Percentiles rank a stretch among this genome's conserved stretches.
phyloP scores from a whole-genome alignment of 352 stramenopile genomes.

The Globisporangium cylindrosporum region DNA sequence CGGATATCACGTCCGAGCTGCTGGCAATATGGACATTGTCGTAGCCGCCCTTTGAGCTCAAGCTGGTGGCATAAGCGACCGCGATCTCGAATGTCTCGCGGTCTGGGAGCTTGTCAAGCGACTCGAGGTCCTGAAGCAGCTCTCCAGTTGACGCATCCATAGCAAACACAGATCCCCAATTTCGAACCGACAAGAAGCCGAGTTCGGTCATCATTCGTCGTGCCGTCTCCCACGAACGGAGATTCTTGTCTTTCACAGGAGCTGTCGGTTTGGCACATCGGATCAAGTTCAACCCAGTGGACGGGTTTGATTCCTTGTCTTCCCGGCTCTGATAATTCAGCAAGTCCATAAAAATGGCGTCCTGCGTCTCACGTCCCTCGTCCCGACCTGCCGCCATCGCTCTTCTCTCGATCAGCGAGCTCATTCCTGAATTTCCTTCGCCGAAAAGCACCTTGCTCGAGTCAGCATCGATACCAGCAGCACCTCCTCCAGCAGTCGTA shows the following conservation, averaged over 20 bases:
- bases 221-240: conserved; percentile 73
- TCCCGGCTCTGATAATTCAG: conserved; percentile 56
- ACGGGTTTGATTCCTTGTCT: conserved; percentile 33
- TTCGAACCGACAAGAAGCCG: conserved; percentile 79
- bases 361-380: conserved; percentile 50
- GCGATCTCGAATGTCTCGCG: conserved; percentile 84
- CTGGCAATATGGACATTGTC: conserved; percentile 73
- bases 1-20: conserved; percentile 39
- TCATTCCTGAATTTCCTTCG: conserved; percentile 78
- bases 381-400: conserved; percentile 46
- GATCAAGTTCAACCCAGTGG: conserved; percentile 15
- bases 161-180: conserved; percentile 80
- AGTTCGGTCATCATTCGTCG: conserved; percentile 83
- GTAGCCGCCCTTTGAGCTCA: conserved; percentile 66
- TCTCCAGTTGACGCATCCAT: conserved; percentile 59
- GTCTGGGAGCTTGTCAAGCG: conserved; percentile 69
- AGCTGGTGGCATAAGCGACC: conserved; percentile 65
- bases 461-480: conserved; percentile 14
- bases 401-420: conserved; percentile 58
- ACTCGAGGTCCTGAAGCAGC: conserved; percentile 64
- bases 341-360: conserved; percentile 67
- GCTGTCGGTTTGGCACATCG: conserved; percentile 40
- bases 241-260: conserved; percentile 48
- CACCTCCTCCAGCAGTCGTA: conserved; percentile 12
- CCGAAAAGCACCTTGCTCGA: conserved; percentile 36